Conservation (phyloP, 306 rosid species). For the Datisca glomerata region DNA sequence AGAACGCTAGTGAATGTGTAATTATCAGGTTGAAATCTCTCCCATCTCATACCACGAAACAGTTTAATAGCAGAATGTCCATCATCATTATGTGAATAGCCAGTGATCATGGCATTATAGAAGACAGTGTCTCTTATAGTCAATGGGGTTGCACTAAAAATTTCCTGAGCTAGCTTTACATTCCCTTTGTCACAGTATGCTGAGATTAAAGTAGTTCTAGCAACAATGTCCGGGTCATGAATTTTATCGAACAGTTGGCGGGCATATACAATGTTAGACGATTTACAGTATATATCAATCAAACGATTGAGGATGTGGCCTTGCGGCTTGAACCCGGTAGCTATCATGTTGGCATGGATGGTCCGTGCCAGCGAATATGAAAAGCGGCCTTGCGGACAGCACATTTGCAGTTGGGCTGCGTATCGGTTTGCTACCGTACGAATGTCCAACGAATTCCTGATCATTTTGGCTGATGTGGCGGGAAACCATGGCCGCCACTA, state of each 20-base stretch:
- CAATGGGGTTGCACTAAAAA: slow-evolving; percentile 13
- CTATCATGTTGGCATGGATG: slow-evolving; percentile 39
- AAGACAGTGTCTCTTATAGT: slow-evolving; percentile 13
- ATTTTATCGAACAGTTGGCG: slow-evolving; percentile 33
- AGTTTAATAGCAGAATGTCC: slow-evolving; percentile 11
- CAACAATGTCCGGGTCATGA: slow-evolving; percentile 7
- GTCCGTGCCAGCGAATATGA: slow-evolving; percentile 28
- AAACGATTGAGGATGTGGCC: slow-evolving; percentile 47
- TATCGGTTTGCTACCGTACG: slow-evolving; percentile 40
- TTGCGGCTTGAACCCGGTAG: slow-evolving; percentile 39
- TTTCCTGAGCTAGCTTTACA: slow-evolving; percentile 8
- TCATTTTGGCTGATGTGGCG: no score
- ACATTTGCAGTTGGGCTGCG: slow-evolving; percentile 23
- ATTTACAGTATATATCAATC: slow-evolving; percentile 33
- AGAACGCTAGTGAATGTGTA: slow-evolving; percentile 14
- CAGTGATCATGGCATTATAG: slow-evolving; percentile 15
- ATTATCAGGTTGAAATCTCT: slow-evolving; percentile 7
- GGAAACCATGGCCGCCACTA: no score
- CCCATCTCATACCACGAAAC: slow-evolving; percentile 9
- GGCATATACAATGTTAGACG: slow-evolving; percentile 34
- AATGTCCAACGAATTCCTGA: no score
- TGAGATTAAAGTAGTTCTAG: slow-evolving; percentile 6
- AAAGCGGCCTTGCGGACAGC: slow-evolving; percentile 10
- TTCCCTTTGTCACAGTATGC: slow-evolving; percentile 9
- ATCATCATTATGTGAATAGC: slow-evolving; percentile 12